Percentiles rank a stretch among this genome's conserved stretches.
These are phyloP conservation scores for Xerocomus minutiporus DNA, from an alignment of 1,284 basidiomycete species.

Conservation along the genomic window DNA sequence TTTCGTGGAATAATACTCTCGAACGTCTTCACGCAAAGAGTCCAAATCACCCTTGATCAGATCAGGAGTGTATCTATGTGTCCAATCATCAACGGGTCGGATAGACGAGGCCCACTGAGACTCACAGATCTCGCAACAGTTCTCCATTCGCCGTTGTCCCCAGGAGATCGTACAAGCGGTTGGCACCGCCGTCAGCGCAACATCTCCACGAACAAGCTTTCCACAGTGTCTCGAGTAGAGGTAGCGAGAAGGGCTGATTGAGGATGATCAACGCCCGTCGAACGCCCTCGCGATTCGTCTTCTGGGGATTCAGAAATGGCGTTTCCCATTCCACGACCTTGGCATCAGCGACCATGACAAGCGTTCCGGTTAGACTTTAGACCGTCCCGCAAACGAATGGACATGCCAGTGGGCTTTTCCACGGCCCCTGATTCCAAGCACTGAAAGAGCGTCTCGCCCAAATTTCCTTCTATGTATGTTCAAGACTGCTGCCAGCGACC, in stretches of 20 bases:
- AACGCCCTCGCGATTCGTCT: slow-evolving; percentile 1
- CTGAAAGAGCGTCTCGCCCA: not conserved
- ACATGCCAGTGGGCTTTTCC: no score
- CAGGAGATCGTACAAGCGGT: slow-evolving; percentile 74
- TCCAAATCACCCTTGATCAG: slow-evolving; percentile 94
- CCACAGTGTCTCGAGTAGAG: slow-evolving; percentile 71
- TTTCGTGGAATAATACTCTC: slow-evolving; percentile 58
- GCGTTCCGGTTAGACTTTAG: not conserved
- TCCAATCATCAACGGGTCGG: slow-evolving; percentile 2
- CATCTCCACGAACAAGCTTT: slow-evolving; percentile 53
- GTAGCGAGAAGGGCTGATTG: slow-evolving; percentile 77
- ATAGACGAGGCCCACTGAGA: not conserved
- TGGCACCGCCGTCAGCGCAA: slow-evolving; percentile 95
- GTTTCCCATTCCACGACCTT: slow-evolving; percentile 30
- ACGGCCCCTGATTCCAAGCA: no score
- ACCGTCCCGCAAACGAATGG: no score
- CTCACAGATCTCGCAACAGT: slow-evolving; percentile 33
- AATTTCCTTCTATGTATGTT: slow-evolving; percentile 20
- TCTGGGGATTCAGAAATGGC: slow-evolving; percentile 35
- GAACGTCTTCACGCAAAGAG: slow-evolving; percentile 76
- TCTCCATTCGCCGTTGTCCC: slow-evolving; percentile 11
- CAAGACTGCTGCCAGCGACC: not conserved
- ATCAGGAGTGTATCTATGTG: slow-evolving; percentile 67
- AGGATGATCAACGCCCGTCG: slow-evolving; percentile 72
- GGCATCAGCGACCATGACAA: slow-evolving; percentile 6